phyloP scores from a whole-genome alignment of 2,329 filamentous ascomycete species.

The Cercospora brassicicola region DNA sequence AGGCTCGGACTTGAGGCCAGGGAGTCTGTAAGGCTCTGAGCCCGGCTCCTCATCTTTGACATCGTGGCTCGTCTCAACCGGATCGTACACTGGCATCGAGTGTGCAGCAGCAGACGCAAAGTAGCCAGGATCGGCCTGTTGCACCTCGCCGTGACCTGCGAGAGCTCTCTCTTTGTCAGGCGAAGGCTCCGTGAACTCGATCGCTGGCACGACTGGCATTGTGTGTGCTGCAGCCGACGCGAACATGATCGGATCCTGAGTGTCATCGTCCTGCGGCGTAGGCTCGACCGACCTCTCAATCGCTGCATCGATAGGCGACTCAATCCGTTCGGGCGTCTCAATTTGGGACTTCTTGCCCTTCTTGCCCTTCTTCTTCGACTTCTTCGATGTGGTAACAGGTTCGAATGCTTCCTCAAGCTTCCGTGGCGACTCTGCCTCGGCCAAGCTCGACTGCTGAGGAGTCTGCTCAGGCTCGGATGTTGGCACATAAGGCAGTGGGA shows the following conservation, averaged over 20 bases:
- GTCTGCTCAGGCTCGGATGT: background rate
- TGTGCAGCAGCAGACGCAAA: background rate
- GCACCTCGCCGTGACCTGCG: background rate
- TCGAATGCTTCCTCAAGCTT: constrained; percentile 4
- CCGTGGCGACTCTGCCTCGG: background rate
- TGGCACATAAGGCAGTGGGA: constrained; percentile 18
- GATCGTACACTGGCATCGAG: constrained; percentile 9
- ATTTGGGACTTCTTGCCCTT: constrained; percentile 30
- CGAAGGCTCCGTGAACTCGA: constrained; percentile 1
- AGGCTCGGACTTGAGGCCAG: constrained; percentile 19
- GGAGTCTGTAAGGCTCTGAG: constrained; percentile 15
- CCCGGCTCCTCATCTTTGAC: background rate
- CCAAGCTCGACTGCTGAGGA: background rate
- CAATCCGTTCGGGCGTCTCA: constrained; percentile 2
- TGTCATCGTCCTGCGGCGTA: background rate
- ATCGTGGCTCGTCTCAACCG: background rate
- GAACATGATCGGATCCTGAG: background rate
- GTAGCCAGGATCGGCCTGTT: background rate
- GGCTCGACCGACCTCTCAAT: background rate
- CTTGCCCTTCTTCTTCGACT: constrained; percentile 31
- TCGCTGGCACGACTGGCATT: constrained; percentile 12
- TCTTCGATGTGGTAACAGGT: constrained; percentile 22
- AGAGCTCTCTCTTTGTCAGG: background rate
- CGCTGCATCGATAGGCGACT: background rate
- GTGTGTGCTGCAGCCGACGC: constrained; percentile 27